phyloP scores from a whole-genome alignment of 768 basidiomycete species.

The Leccinum subgranulosum region DNA sequence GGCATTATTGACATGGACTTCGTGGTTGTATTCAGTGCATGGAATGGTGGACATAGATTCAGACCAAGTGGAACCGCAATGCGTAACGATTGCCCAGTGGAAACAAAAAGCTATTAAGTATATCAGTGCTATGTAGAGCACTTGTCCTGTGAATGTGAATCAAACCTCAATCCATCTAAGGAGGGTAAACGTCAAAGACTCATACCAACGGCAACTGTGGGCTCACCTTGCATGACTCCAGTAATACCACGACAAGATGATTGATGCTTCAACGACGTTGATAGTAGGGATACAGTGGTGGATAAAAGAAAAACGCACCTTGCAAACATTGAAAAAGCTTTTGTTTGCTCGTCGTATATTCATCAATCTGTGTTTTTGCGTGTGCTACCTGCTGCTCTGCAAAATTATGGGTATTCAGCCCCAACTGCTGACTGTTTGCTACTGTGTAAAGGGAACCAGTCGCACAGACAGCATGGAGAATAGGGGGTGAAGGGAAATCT shows the following conservation, averaged over 20 bases:
- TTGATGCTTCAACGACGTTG: slow-evolving; percentile 41
- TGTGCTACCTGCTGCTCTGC: slow-evolving; percentile 61
- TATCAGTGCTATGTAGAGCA: slow-evolving; percentile 4
- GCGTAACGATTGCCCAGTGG: slow-evolving; percentile 55
- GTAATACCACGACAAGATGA: slow-evolving; percentile 69
- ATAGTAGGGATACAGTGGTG: neutral
- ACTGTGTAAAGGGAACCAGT: slow-evolving; percentile 74
- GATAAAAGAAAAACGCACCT: slow-evolving; percentile 37
- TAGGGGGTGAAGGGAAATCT: slow-evolving; percentile 65
- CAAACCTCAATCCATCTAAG: slow-evolving; percentile 71
- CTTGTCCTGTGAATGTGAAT: neutral
- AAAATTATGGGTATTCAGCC: slow-evolving; percentile 36
- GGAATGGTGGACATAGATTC: slow-evolving; percentile 66
- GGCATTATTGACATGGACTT: slow-evolving; percentile 58
- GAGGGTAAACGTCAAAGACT: neutral
- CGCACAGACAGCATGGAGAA: slow-evolving; percentile 88
- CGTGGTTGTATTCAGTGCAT: slow-evolving; percentile 57
- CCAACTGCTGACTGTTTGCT: slow-evolving; percentile 33
- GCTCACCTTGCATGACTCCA: slow-evolving; percentile 67
- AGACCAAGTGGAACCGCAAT: slow-evolving; percentile 62
- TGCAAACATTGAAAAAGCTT: slow-evolving; percentile 59
- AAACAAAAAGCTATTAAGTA: slow-evolving; percentile 51
- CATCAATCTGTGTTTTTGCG: slow-evolving; percentile 50
- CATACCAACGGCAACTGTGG: neutral
- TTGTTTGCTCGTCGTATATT: slow-evolving; percentile 47